Evolutionary conservation across 2,329 filamentous ascomycete genomes (phyloP).

Genomic region (Talaromyces sp.): DNA sequence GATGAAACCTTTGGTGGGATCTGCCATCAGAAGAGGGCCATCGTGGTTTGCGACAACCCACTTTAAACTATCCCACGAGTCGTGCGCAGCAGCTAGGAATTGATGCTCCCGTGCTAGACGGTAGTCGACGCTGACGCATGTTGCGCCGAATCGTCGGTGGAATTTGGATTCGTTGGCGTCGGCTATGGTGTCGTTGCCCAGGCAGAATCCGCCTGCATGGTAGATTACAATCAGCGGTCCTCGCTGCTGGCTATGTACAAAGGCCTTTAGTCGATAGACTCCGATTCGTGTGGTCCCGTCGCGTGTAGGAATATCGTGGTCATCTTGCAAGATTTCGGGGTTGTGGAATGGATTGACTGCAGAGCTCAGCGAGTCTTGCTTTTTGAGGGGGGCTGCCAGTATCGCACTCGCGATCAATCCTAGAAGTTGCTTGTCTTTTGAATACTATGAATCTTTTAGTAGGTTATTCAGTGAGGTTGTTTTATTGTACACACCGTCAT

Average conservation of each 20-base stretch:
- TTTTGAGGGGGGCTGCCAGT: background rate
- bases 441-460: background rate
- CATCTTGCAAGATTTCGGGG: background rate
- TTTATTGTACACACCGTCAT: background rate
- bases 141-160: background rate
- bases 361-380: background rate
- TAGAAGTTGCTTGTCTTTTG: background rate
- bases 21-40: background rate
- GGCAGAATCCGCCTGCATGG: conserved; percentile 1
- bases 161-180: background rate
- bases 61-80: conserved; percentile 1
- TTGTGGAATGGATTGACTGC: background rate
- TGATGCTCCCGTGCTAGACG: conserved; percentile 7
- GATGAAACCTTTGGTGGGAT: conserved; percentile 1
- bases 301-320: background rate
- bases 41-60: conserved; percentile 1
- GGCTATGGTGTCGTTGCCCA: background rate
- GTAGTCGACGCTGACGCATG: conserved; percentile 4
- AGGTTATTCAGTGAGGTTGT: background rate
- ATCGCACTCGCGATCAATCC: background rate
- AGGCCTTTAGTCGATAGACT: background rate
- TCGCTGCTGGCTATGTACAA: background rate
- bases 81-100: conserved; percentile 1
- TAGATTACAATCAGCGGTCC: background rate
- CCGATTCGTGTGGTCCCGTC: background rate